Evolutionary conservation across 2,329 filamentous ascomycete genomes (phyloP).

Genomic region (Hymenoscyphus albidus): DNA sequence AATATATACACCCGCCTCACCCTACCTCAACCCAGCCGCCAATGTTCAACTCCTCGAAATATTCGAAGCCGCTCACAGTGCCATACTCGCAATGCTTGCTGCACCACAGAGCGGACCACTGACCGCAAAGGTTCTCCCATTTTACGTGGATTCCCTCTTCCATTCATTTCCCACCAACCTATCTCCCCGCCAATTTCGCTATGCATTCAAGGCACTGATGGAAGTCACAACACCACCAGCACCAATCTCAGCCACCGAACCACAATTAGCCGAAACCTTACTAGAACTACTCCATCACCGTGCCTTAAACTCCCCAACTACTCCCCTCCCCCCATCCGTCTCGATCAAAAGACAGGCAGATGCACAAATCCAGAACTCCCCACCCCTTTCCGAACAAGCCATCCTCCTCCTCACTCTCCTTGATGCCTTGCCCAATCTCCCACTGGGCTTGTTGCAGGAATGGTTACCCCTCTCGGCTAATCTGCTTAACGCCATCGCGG

Average conservation of each 20-base stretch:
- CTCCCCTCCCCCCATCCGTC: slow-evolving; percentile 35
- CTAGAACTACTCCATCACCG: slow-evolving; percentile 62
- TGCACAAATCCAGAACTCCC: slow-evolving; percentile 23
- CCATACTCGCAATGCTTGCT: slow-evolving; percentile 65
- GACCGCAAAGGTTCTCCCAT: slow-evolving; percentile 59
- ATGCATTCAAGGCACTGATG: slow-evolving; percentile 66
- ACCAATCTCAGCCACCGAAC: slow-evolving; percentile 55
- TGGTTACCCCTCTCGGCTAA: slow-evolving; percentile 63
- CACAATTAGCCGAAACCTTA: slow-evolving; percentile 59
- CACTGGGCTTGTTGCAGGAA: slow-evolving; percentile 55
- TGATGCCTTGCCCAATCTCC: slow-evolving; percentile 60
- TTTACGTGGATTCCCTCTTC: slow-evolving; percentile 66
- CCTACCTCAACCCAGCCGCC: slow-evolving; percentile 54
- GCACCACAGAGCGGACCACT: slow-evolving; percentile 60
- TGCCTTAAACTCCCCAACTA: slow-evolving; percentile 50
- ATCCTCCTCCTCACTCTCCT: slow-evolving; percentile 61
- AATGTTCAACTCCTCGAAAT: slow-evolving; percentile 52
- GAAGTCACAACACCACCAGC: slow-evolving; percentile 63
- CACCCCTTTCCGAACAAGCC: slow-evolving; percentile 56
- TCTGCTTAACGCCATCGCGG: slow-evolving; percentile 53
- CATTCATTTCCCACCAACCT: slow-evolving; percentile 62
- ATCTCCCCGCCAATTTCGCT: slow-evolving; percentile 63
- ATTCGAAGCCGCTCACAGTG: slow-evolving; percentile 69
- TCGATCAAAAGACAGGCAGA: slow-evolving; percentile 32
- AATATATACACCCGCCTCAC: slow-evolving; percentile 56